phyloP scores from a whole-genome alignment of 768 basidiomycete genomes.

The Pluteus cervinus region DNA sequence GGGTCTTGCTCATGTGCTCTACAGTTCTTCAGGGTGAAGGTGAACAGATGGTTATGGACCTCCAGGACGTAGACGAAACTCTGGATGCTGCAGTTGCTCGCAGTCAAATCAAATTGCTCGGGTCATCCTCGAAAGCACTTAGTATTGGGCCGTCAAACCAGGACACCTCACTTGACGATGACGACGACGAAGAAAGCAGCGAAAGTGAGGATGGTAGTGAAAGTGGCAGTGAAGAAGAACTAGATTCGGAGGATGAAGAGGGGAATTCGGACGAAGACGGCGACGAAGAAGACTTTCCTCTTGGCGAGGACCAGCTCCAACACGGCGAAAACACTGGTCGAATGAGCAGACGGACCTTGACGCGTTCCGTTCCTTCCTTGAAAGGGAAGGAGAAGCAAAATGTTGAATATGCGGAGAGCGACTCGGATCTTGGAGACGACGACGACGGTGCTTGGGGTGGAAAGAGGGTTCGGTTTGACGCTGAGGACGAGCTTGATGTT shows the following conservation, averaged over 20 bases:
- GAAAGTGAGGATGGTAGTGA: constrained; percentile 10
- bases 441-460: constrained; percentile 13
- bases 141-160: constrained; percentile 33
- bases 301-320: too few species aligned
- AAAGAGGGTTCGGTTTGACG: constrained; percentile 35
- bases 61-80: constrained; percentile 81
- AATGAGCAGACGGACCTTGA: constrained; percentile 36
- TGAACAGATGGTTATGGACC: constrained; percentile 94
- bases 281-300: constrained; percentile 12
- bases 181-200: constrained; percentile 20
- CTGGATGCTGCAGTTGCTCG: constrained; percentile 79
- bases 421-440: constrained; percentile 61
- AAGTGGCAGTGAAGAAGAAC: constrained; percentile 17
- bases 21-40: constrained; percentile 85
- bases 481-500: constrained; percentile 40
- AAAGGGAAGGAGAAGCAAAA: constrained; percentile 31
- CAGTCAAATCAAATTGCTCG: constrained; percentile 81
- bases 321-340: constrained; percentile 47
- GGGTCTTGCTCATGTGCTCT: constrained; percentile 3
- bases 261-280: constrained; percentile 9
- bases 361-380: constrained; percentile 32
- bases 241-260: constrained; percentile 11
- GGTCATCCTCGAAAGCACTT: constrained; percentile 71
- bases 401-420: constrained; percentile 71
- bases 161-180: constrained; percentile 22